These are phyloP conservation scores for Entomortierella parvispora DNA, from an alignment of 192 early-diverging fungal species.

Conservation along the genomic window DNA sequence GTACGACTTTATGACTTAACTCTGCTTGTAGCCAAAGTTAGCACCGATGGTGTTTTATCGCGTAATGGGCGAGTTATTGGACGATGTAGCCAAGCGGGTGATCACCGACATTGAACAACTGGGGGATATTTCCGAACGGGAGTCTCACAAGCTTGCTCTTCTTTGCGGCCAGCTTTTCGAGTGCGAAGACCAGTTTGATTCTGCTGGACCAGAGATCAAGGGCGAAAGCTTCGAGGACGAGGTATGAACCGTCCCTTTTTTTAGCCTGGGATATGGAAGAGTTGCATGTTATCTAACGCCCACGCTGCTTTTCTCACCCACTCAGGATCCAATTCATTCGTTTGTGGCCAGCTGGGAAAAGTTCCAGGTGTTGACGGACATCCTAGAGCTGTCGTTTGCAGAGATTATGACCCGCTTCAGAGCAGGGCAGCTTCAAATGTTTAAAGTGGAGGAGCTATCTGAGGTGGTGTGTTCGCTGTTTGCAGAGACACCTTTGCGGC, in stretches of 20 bases:
- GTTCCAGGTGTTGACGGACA: conserved; percentile 59
- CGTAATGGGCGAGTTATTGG: conserved; percentile 36
- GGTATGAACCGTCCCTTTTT: conserved; percentile 18
- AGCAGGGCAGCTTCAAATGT: conserved; percentile 55
- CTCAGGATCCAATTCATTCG: conserved; percentile 41
- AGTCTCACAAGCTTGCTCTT: conserved; percentile 51
- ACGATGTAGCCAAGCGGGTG: conserved; percentile 29
- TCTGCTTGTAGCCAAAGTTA: conserved; percentile 31
- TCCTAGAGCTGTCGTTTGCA: conserved; percentile 62
- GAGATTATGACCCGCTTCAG: conserved; percentile 67
- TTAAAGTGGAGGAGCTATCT: conserved; percentile 58
- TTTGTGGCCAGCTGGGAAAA: conserved; percentile 60
- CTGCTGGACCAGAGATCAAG: conserved; percentile 15
- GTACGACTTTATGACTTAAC: neutral
- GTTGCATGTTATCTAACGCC: neutral
- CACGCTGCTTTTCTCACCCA: neutral
- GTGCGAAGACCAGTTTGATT: conserved; percentile 53
- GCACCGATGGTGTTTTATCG: conserved; percentile 43
- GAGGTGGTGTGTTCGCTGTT: conserved; percentile 64
- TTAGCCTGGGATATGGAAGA: neutral
- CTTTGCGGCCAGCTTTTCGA: conserved; percentile 49
- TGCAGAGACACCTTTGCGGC: conserved; percentile 62
- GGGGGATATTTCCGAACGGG: conserved; percentile 52
- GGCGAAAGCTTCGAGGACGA: conserved; percentile 26
- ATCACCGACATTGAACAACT: conserved; percentile 51